Evolutionary conservation across 352 stramenopile genomes (phyloP).

Genomic region (Phytophthora lateralis): DNA sequence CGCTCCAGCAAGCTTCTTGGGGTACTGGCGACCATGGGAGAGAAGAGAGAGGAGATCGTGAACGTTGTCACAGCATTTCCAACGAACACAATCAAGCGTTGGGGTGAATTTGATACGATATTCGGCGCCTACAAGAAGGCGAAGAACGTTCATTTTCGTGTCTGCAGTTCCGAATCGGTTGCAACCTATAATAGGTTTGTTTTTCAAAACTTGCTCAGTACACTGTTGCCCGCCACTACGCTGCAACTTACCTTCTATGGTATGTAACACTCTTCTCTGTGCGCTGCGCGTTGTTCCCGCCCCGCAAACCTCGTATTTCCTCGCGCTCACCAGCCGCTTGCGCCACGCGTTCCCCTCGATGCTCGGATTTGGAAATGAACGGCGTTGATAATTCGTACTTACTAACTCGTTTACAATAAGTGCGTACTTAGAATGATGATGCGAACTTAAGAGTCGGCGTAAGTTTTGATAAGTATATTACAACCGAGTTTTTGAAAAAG

Average conservation of each 20-base stretch:
- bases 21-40: not conserved
- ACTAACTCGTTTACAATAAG: not conserved
- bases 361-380: not conserved
- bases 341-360: not conserved
- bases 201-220: no score
- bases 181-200: no score
- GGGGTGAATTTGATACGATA: not conserved
- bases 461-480: conserved; percentile 1
- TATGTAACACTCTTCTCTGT: no score
- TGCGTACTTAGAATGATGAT: not conserved
- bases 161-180: not conserved
- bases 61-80: not conserved
- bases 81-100: not conserved
- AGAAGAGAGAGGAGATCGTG: not conserved
- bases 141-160: not conserved
- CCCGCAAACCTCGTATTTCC: no score
- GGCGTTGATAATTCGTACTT: not conserved
- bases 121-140: not conserved
- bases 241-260: no score
- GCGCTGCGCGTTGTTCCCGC: no score
- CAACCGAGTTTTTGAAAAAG: not conserved
- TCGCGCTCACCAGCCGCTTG: not conserved
- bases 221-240: no score
- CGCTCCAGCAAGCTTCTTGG: not conserved
- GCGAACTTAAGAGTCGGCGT: not conserved